Conservation (phyloP, 768 basidiomycete genomes). For the Pisolithus sp. region DNA sequence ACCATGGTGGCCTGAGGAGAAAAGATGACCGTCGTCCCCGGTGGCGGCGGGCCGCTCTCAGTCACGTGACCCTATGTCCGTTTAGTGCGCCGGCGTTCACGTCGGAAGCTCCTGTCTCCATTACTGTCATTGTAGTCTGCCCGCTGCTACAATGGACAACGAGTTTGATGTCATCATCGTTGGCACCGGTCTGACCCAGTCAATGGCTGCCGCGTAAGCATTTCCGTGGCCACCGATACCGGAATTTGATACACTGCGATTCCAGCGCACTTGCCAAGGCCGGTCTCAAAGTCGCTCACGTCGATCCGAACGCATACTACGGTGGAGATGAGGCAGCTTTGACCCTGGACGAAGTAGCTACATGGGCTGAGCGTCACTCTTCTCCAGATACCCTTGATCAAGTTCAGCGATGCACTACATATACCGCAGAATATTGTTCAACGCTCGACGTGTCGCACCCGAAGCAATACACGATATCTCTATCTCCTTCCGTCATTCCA, state of each 20-base stretch:
- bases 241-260: not conserved
- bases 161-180: conserved; percentile 63
- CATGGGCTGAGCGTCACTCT: conserved; percentile 51
- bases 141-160: conserved; percentile 25
- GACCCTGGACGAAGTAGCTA: conserved; percentile 69
- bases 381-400: conserved; percentile 8
- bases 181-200: conserved; percentile 79
- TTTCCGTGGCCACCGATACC: not conserved
- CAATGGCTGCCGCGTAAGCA: conserved; percentile 78
- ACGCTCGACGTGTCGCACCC: conserved; percentile 43
- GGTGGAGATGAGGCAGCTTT: conserved; percentile 79
- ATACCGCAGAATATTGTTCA: conserved; percentile 36
- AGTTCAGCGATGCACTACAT: conserved; percentile 6
- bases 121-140: no score
- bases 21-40: no score
- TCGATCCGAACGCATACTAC: conserved; percentile 82
- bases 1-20: conserved; percentile 17
- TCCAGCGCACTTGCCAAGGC: conserved; percentile 81
- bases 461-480: conserved; percentile 78
- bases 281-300: conserved; percentile 81
- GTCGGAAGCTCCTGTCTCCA: not conserved
- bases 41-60: no score
- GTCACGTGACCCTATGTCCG: not conserved
- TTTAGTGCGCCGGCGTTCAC: not conserved
- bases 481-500: conserved; percentile 78